Evolutionary conservation across 768 basidiomycete species (phyloP), one percentile per base, ranked within the genome.

Genomic region (Amanita thiersii): DNA sequence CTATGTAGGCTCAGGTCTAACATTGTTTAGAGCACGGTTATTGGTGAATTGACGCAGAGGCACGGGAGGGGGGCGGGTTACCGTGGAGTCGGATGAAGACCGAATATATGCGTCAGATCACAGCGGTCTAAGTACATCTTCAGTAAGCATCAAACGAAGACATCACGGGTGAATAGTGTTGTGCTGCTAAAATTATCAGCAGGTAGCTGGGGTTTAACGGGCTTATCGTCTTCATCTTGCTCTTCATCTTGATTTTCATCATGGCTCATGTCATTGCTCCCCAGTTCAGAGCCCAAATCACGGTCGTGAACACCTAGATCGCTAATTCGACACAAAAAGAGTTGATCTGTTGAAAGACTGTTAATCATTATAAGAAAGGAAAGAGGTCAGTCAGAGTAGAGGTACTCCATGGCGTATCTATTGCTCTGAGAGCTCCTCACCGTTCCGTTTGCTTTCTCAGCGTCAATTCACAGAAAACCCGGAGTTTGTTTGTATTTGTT

Each of bases 141-240:
- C 92, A 0, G 90, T 94, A n/a, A 1, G 89, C 87, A 43, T 80
- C 74, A 59, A 90, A 98, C 2, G 92, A 85, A 14, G n/a, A 99
- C 67, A 54, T 99, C 98, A 35, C 94, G 83, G 23, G 98, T 70
- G 63, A 99, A 99, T 2, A 98, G 66, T 0, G 94, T 98, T 4
- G 82, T 90, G 14, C 93, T 93, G 3, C 79, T n/a, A n/a, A n/a
- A 73, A 48, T 92, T 89, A 9, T 91, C 84, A 9, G 79, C 72
- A n/a, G 92, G 92, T 18, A 93, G 68, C 51, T 77, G 64, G 34
- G 87, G 79, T 58, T 79, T 77, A 36, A 68, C 60, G 11, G 70
- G 73, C 21, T 69, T 61, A 40, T 73, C 69, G 4, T 59, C 59
- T 14, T 63, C 60, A 15, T 56, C 56, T 5, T 60, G 57, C 5